Evolutionary conservation across 192 early-diverging fungal genomes (phyloP), one percentile per base, ranked within the genome.

Genomic region (Backusella westeae): DNA sequence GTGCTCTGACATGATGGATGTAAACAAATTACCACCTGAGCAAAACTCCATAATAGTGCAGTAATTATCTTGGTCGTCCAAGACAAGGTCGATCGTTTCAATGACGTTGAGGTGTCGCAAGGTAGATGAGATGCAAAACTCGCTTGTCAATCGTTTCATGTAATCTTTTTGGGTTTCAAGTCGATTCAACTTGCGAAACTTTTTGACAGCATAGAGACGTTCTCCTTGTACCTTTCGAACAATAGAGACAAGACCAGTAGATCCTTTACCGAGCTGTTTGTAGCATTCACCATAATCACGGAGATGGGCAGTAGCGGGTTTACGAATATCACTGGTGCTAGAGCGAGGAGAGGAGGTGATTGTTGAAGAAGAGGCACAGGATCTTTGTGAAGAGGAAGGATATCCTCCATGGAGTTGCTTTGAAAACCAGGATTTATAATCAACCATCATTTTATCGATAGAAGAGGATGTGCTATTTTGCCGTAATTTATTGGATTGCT

Each of bases 51-150:
- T 92, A 19, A 91, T 89, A 69, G 90, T 88, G 79, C 93, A 96
- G 93, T 92, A 94, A 77, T 89, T 87, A 34, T 90, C 85, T n/a
- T 92, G 88, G 52, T 94, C 89, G 77, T 99, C 97, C 82, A 98
- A 94, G 36, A 99, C 93, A 76, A 99, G 85, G 82, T 99, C 97
- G 32, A 98, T 91, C 1, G 95, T 97, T 78, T 91, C 88, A 36
- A 99, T 93, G 17, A 99, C 86, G 80, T 99, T 96, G 84, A 96
- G 95, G 71, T 97, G 90, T 5, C 23, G 17, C 36, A 98, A 83
- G 32, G 92, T 93, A 4, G 93, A 94, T 59, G 89, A 91, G 72
- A 99, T 97, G 85, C 96, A 96, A 83, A 98, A 99, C 84, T 98
- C 97, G 81, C 90, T 89, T 42, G 91, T 94, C 71, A 98, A 82